A percentile compares a stretch with the other conserved stretches of the same genome.
Evolutionary conservation across 2,329 filamentous ascomycete genomes (phyloP).

Genomic region (Colletotrichum orchidophilum): DNA sequence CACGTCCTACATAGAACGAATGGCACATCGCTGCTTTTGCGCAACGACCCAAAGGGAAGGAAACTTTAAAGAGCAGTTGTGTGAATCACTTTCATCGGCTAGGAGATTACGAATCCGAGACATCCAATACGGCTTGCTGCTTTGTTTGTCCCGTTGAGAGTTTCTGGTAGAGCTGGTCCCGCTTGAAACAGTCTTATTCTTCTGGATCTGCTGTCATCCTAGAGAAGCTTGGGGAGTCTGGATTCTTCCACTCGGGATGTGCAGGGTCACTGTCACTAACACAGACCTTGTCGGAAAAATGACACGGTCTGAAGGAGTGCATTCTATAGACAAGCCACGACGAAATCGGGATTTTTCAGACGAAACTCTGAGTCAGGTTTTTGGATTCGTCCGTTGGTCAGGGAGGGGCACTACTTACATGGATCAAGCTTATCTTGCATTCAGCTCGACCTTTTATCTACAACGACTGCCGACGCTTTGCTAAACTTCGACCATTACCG

Average conservation of each 20-base stretch:
- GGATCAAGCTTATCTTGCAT: constrained; percentile 11
- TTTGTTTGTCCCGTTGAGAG: not conserved
- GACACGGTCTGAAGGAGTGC: not conserved
- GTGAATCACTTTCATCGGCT: not conserved
- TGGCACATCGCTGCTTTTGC: not conserved
- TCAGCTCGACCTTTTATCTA: not conserved
- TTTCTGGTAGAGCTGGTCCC: not conserved
- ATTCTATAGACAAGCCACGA: not conserved
- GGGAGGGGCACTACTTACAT: not conserved
- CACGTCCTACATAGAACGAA: not conserved
- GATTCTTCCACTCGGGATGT: not conserved
- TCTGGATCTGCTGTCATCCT: not conserved
- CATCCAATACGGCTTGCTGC: not conserved
- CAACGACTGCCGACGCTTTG: not conserved
- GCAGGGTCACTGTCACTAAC: not conserved
- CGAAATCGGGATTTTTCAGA: not conserved
- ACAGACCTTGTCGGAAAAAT: not conserved
- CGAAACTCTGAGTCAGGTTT: not conserved
- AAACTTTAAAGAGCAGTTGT: not conserved
- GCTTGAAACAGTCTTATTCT: not conserved
- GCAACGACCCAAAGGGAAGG: not conserved
- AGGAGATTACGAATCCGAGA: too few relatives aligned
- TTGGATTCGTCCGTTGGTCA: not conserved
- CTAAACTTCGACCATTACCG: not conserved
- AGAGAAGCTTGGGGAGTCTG: not conserved